Evolutionary conservation across 805 yeast genomes (phyloP).

Genomic region (Zygosaccharomyces bisporus): DNA sequence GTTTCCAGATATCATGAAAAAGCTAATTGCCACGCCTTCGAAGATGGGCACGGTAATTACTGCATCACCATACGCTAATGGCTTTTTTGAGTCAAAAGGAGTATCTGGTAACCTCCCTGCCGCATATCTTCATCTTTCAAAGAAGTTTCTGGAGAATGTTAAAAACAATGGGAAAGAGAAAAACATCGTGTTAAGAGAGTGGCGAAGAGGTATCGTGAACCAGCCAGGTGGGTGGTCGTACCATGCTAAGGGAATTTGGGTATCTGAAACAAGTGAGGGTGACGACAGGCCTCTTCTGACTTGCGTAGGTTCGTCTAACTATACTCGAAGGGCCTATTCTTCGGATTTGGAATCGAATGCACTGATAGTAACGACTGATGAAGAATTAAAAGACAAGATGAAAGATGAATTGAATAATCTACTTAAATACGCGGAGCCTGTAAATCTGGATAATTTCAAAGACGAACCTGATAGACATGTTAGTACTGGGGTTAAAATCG

Average conservation of each 20-base stretch:
- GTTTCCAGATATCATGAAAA: slow-evolving; percentile 63
- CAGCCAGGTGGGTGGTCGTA: slow-evolving; percentile 90
- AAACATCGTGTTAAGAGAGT: slow-evolving; percentile 62
- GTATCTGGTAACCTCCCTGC: slow-evolving; percentile 77
- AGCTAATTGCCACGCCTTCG: slow-evolving; percentile 55
- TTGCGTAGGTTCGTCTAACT: slow-evolving; percentile 88
- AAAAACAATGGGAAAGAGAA: slow-evolving; percentile 39
- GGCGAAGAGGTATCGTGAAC: slow-evolving; percentile 85
- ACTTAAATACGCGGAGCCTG: slow-evolving; percentile 46
- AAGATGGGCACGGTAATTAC: slow-evolving; percentile 56
- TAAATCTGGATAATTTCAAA: slow-evolving; percentile 59
- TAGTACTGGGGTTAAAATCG: slow-evolving; percentile 58
- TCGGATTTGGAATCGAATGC: slow-evolving; percentile 89
- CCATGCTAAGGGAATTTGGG: slow-evolving; percentile 96
- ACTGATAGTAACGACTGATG: slow-evolving; percentile 66
- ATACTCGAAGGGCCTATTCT: slow-evolving; percentile 83
- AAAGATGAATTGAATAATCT: slow-evolving; percentile 60
- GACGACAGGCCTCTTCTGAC: slow-evolving; percentile 65
- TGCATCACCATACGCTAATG: slow-evolving; percentile 92
- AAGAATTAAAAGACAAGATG: slow-evolving; percentile 54
- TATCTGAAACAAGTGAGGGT: slow-evolving; percentile 39
- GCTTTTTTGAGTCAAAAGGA: slow-evolving; percentile 83
- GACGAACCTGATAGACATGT: slow-evolving; percentile 57
- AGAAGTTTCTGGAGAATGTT: slow-evolving; percentile 58
- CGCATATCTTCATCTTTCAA: slow-evolving; percentile 77